These are phyloP conservation scores for Pythium insidiosum DNA, from an alignment of 352 stramenopile genomes.

Conservation along the genomic window DNA sequence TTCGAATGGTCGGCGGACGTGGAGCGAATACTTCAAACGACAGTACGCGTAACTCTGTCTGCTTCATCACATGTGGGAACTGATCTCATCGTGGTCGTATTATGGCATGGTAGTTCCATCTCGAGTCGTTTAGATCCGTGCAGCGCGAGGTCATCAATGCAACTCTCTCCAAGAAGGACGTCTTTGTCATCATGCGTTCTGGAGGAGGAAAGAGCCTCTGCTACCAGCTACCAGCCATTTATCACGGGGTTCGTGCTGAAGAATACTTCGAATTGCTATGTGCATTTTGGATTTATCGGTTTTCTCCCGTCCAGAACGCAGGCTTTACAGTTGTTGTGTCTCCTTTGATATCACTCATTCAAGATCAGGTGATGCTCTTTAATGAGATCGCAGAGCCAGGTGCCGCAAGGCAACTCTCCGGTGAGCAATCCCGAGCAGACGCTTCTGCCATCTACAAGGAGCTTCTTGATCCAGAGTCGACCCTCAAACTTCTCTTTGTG, in stretches of 20 bases:
- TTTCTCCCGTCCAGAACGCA: constrained; percentile 30
- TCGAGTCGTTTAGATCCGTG: constrained; percentile 82
- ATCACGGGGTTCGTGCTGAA: constrained; percentile 32
- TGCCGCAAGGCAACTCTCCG: constrained; percentile 36
- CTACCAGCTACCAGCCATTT: constrained; percentile 85
- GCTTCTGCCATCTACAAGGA: constrained; percentile 64
- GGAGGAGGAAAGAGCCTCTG: constrained; percentile 83
- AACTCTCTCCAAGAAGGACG: constrained; percentile 82
- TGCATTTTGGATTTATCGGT: too few relatives aligned
- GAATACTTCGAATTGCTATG: too few relatives aligned
- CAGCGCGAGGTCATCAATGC: constrained; percentile 89
- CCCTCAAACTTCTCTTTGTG: constrained; percentile 83
- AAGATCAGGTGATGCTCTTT: constrained; percentile 87
- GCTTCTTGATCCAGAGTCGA: constrained; percentile 51
- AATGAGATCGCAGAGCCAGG: constrained; percentile 55
- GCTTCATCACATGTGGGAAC: background rate
- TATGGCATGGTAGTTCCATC: constrained; percentile 49
- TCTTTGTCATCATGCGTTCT: constrained; percentile 92
- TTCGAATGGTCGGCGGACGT: constrained; percentile 38
- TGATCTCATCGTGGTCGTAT: background rate
- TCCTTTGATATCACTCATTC: constrained; percentile 89
- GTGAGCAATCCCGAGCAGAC: constrained; percentile 45
- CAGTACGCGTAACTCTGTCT: constrained; percentile 2
- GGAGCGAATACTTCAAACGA: constrained; percentile 19
- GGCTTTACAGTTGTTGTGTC: constrained; percentile 89